These are phyloP conservation scores for Globisporangium iwayamae DNA, from an alignment of 352 stramenopile genomes.

Conservation along the genomic window DNA sequence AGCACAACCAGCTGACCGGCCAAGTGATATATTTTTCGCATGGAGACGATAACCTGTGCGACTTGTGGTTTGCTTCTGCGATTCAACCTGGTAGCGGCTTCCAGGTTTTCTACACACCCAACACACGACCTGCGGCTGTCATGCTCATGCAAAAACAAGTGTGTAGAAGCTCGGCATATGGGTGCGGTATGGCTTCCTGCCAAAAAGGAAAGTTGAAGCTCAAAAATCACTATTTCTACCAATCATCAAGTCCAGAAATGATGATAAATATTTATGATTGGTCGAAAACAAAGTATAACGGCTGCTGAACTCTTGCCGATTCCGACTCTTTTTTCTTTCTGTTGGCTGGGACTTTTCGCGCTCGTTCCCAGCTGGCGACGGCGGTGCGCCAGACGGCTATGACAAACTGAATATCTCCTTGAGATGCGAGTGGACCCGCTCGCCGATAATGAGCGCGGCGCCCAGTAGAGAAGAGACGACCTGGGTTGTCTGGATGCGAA, in stretches of 20 bases:
- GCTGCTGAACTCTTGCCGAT: background rate
- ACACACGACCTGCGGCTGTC: no score
- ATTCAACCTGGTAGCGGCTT: background rate
- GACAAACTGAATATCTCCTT: constrained; percentile 1
- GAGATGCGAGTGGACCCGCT: background rate
- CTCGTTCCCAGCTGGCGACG: constrained; percentile 3
- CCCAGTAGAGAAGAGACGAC: background rate
- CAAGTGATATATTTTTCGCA: background rate
- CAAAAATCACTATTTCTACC: background rate
- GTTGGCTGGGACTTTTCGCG: constrained; percentile 1
- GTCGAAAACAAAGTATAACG: background rate
- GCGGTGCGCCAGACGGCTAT: background rate
- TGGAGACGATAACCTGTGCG: background rate
- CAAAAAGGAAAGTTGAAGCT: background rate
- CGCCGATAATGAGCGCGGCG: background rate
- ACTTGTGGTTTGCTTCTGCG: background rate
- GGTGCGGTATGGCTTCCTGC: background rate
- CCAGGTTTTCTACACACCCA: background rate
- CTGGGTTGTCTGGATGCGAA: no score
- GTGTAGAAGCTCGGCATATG: constrained; percentile 1
- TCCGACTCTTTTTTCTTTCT: constrained; percentile 4
- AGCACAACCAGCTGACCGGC: background rate
- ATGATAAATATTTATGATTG: background rate
- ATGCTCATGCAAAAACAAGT: background rate
- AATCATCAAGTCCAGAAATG: background rate